Conservation (phyloP, 1,139 yeast species). For the Debaryomyces subglobosus region DNA sequence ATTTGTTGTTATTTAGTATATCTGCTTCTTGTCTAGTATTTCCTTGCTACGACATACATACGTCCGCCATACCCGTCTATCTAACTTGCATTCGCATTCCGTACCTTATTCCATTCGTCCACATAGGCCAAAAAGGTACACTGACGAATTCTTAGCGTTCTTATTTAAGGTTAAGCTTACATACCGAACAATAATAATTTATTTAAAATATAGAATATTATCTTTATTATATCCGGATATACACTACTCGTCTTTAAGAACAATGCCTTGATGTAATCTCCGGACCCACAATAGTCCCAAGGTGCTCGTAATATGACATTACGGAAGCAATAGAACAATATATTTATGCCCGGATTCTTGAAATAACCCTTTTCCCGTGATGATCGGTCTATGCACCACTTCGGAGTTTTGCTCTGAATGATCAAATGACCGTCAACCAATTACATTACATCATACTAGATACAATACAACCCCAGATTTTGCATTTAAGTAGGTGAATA, state of each 20-base stretch:
- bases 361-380: neutral
- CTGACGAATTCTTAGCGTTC: neutral
- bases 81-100: neutral
- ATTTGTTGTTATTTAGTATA: neutral
- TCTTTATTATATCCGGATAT: neutral
- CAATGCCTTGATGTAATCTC: neutral
- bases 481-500: neutral
- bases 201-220: neutral
- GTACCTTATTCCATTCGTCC: neutral
- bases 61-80: neutral
- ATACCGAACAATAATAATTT: neutral
- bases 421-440: conserved; percentile 4
- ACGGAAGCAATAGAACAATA: neutral
- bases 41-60: neutral
- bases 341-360: neutral
- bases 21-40: neutral
- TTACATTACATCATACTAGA: conserved; percentile 1
- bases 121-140: neutral
- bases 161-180: neutral
- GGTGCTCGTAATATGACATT: neutral
- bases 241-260: neutral
- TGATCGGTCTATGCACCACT: neutral
- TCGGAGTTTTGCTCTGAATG: conserved; percentile 9
- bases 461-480: conserved; percentile 7
- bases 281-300: neutral